These are phyloP conservation scores for Amyloporia xantha DNA, from an alignment of 768 basidiomycete genomes.

Conservation along the genomic window DNA sequence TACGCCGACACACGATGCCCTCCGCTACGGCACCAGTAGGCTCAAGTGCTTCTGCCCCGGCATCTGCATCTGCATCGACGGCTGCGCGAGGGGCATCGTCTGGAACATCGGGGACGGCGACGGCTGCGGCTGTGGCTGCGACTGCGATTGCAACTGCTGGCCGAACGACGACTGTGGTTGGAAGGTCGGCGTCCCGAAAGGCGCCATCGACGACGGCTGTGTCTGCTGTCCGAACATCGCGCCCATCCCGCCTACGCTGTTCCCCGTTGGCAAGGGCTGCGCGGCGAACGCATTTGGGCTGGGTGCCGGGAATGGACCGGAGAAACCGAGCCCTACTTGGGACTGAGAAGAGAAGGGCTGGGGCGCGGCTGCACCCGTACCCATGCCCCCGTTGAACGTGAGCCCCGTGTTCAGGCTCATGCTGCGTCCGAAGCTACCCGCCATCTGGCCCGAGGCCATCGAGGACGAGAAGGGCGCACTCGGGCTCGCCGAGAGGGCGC, in stretches of 20 bases:
- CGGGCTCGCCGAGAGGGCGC: slow-evolving; percentile 16
- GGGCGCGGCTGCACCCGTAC: neutral
- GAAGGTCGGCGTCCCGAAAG: slow-evolving; percentile 2
- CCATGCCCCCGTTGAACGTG: slow-evolving; percentile 3
- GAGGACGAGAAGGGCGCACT: slow-evolving; percentile 18
- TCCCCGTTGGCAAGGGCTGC: slow-evolving; percentile 10
- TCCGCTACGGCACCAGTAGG: slow-evolving; percentile 13
- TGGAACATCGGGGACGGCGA: slow-evolving; percentile 24
- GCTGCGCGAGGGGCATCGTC: too few relatives aligned
- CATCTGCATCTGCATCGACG: slow-evolving; percentile 29
- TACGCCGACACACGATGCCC: too few relatives aligned
- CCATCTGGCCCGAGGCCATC: slow-evolving; percentile 6
- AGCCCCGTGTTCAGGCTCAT: slow-evolving; percentile 19
- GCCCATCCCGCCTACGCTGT: slow-evolving; percentile 1
- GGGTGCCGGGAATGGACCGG: slow-evolving; percentile 6
- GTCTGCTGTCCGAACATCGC: slow-evolving; percentile 12
- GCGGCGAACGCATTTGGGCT: slow-evolving; percentile 16
- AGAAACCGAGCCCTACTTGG: neutral
- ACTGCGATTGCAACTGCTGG: too few relatives aligned
- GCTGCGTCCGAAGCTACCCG: slow-evolving; percentile 12
- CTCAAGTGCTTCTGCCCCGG: slow-evolving; percentile 13
- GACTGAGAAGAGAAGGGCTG: neutral
- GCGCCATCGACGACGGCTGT: neutral
- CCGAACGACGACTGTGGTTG: too few relatives aligned
- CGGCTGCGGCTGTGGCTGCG: slow-evolving; percentile 20